These are phyloP conservation scores for Diplocarpon rosae DNA, from an alignment of 2,329 filamentous ascomycete genomes.

Conservation along the genomic window DNA sequence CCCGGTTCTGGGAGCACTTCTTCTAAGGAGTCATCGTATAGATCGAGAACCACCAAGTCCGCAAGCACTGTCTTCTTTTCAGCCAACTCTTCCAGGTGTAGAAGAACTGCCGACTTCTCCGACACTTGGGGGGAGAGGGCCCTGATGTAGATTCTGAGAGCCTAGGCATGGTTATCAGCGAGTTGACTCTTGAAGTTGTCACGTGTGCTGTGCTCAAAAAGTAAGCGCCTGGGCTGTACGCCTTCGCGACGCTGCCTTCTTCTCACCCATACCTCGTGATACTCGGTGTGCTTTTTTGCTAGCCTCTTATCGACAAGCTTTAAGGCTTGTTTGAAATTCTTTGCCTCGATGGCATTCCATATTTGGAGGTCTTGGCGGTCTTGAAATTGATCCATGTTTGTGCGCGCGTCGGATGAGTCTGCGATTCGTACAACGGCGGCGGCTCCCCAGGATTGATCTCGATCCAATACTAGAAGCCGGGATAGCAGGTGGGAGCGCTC, in stretches of 20 bases:
- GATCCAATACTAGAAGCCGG: no score
- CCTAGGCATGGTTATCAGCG: slow-evolving; percentile 18
- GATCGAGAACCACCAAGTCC: slow-evolving; percentile 23
- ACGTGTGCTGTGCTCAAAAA: slow-evolving; percentile 8
- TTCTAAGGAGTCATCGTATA: slow-evolving; percentile 24
- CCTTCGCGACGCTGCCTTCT: background rate
- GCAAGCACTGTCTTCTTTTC: slow-evolving; percentile 15
- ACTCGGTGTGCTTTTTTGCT: slow-evolving; percentile 24
- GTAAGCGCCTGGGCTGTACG: no score
- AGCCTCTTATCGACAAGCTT: slow-evolving; percentile 28
- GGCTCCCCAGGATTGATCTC: no score
- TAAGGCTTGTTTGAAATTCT: slow-evolving; percentile 27
- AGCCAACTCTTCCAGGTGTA: slow-evolving; percentile 22
- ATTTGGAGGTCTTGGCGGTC: slow-evolving; percentile 26
- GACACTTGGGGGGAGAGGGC: slow-evolving; percentile 17
- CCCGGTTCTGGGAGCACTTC: slow-evolving; percentile 15
- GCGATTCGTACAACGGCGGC: background rate
- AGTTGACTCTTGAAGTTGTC: slow-evolving; percentile 4
- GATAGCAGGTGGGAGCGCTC: no score
- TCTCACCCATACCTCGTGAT: slow-evolving; percentile 23
- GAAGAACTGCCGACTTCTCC: slow-evolving; percentile 23
- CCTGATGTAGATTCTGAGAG: slow-evolving; percentile 26
- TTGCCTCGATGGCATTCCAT: slow-evolving; percentile 27
- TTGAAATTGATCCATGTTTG: slow-evolving; percentile 20
- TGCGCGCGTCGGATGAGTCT: background rate